phyloP scores from a whole-genome alignment of 2,329 filamentous ascomycete genomes.

The Cercospora sp. region DNA sequence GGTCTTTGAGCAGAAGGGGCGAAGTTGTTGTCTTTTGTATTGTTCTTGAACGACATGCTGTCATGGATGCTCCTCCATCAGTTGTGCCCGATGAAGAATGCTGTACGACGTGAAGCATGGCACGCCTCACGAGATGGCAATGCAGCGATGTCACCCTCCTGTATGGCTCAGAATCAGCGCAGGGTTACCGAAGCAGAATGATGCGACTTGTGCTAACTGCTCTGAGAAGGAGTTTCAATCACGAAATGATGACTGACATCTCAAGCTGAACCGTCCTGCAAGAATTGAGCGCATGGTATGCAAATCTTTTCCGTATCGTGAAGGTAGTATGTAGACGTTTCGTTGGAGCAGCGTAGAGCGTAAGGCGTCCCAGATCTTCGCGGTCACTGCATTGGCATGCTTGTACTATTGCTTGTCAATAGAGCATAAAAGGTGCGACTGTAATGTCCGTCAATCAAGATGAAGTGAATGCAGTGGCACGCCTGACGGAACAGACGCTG shows the following conservation, averaged over 20 bases:
- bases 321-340: neutral
- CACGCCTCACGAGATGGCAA: neutral
- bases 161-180: neutral
- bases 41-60: neutral
- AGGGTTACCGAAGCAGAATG: neutral
- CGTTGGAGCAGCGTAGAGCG: neutral
- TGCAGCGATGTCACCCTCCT: neutral
- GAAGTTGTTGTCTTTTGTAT: neutral
- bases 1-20: neutral
- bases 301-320: neutral
- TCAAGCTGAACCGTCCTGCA: neutral
- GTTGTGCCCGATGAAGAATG: neutral
- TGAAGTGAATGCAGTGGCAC: neutral
- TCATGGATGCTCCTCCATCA: neutral
- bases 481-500: neutral
- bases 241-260: neutral
- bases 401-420: neutral
- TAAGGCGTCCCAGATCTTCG: neutral
- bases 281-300: neutral
- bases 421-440: neutral
- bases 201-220: neutral
- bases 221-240: neutral
- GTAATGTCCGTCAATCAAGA: neutral
- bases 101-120: neutral
- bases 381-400: neutral